These are phyloP conservation scores for Tylopilus sp. DNA, from an alignment of 768 basidiomycete genomes.

Conservation along the genomic window DNA sequence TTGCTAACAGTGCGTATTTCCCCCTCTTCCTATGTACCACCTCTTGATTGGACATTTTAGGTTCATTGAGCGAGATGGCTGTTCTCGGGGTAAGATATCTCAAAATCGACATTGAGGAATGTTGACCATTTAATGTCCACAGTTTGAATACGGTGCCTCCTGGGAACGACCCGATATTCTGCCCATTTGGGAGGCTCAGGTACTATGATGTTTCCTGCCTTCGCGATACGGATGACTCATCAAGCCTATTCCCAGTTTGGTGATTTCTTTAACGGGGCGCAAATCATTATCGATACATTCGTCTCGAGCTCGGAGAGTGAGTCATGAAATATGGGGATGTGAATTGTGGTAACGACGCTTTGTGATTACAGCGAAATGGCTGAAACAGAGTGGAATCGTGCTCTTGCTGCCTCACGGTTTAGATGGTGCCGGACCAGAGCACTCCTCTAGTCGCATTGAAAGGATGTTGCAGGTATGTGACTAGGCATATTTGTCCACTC, in stretches of 20 bases:
- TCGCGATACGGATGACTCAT: not conserved
- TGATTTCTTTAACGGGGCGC: slow-evolving; percentile 89
- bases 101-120: not conserved
- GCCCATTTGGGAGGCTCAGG: slow-evolving; percentile 92
- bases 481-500: not conserved
- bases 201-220: slow-evolving; percentile 19
- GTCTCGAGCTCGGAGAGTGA: slow-evolving; percentile 79
- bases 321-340: slow-evolving; percentile 19
- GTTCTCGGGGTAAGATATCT: slow-evolving; percentile 69
- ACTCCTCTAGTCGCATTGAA: slow-evolving; percentile 86
- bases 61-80: slow-evolving; percentile 86
- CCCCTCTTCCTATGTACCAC: not conserved
- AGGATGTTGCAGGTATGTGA: slow-evolving; percentile 76
- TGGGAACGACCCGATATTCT: slow-evolving; percentile 83
- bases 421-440: slow-evolving; percentile 92
- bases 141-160: slow-evolving; percentile 90
- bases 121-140: slow-evolving; percentile 6
- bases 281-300: slow-evolving; percentile 88
- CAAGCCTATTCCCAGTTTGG: slow-evolving; percentile 55
- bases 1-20: slow-evolving; percentile 75
- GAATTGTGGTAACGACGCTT: not conserved
- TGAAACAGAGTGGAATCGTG: slow-evolving; percentile 85
- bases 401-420: slow-evolving; percentile 86
- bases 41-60: slow-evolving; percentile 31
- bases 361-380: slow-evolving; percentile 75